Base-by-base conservation (phyloP, 805 yeast species). In the Kodamaea kaohsiungensis region DNA sequence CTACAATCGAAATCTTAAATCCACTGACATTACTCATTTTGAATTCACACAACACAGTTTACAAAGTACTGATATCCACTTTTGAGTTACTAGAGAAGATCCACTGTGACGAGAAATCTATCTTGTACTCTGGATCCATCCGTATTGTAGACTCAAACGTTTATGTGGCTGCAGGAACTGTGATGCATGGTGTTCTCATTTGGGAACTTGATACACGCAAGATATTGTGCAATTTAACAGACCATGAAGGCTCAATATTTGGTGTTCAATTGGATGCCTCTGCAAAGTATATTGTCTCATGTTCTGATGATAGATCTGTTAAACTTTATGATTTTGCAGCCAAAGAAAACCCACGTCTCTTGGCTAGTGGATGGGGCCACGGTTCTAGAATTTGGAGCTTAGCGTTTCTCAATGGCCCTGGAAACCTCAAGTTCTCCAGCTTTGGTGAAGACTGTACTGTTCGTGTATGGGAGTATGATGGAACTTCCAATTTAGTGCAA, bases 321-420 rank as follows among this genome's bases (percentile, higher is more conserved):
- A 87, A 85, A 54, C 66, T 93, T 5, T 91, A 91, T 86, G 83
- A 83, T 61, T 71, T 87, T 56, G 62, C 63, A 6, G 27, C 33
- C 30, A 35, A 43, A n/a, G 16, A 15, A 18, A 64, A 81, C 1
- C 93, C 96, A 0, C 61, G 70, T 9, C 69, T 84, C 35, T 60
- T 88, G 40, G 88, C 93, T 1, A 82, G 85, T 25, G 98, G 97
- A 0, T 95, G 98, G 98, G 99, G 98, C 12, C 99, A 95, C 66
- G 86, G 88, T 1, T 93, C 98, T 0, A 81, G 99, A 65, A 92
- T 95, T 42, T 95, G 99, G 99, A 80, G 82, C 43, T 72, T 93
- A 46, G 77, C 77, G 49, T 89, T 90, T 64, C 45, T 40, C 17
- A 19, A 19, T 10, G 45, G 22, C 19, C n/a, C 45, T 40, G 80